A percentile compares a stretch with the other conserved stretches of the same genome.
phyloP scores from a whole-genome alignment of 148 eudicot genomes.

The Fagopyrum homotropicum region DNA sequence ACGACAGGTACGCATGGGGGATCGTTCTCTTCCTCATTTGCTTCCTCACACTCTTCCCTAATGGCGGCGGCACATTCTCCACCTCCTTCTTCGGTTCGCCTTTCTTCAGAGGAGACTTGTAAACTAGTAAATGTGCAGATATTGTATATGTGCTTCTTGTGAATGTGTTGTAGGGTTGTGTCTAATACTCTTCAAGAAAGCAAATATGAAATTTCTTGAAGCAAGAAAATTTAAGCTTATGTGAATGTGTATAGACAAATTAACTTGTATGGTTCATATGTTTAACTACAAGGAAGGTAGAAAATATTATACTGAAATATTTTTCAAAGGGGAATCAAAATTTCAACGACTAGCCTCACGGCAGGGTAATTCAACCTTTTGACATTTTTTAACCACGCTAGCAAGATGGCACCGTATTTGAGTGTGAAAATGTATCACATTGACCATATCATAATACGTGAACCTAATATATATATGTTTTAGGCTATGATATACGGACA shows the following conservation, averaged over 20 bases:
- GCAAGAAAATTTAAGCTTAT: neutral
- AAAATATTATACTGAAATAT: neutral
- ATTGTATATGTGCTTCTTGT: neutral
- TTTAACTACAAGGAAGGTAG: too few species aligned
- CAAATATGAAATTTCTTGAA: neutral
- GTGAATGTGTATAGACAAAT: neutral
- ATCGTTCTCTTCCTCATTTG: constrained; percentile 64
- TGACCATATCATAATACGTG: too few species aligned
- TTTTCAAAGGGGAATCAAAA: neutral
- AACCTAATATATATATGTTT: too few species aligned
- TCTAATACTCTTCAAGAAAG: neutral
- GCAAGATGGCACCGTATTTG: too few species aligned
- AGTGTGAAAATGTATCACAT: too few species aligned
- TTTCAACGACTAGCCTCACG: too few species aligned
- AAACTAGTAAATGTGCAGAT: constrained; percentile 12
- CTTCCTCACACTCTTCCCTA: constrained; percentile 88
- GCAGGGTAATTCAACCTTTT: too few species aligned
- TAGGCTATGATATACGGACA: too few species aligned
- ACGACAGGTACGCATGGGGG: constrained; percentile 84
- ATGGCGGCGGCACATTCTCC: constrained; percentile 80
- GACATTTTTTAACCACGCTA: too few species aligned
- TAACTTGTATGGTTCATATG: too few species aligned
- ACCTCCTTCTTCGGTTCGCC: constrained; percentile 63
- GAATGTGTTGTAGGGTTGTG: constrained; percentile 1
- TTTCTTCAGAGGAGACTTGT: constrained; percentile 63